Percentiles rank a stretch among this genome's conserved stretches.
Evolutionary conservation across 2,329 filamentous ascomycete genomes (phyloP).

Genomic region (Paecilomyces dactylethromorphus): DNA sequence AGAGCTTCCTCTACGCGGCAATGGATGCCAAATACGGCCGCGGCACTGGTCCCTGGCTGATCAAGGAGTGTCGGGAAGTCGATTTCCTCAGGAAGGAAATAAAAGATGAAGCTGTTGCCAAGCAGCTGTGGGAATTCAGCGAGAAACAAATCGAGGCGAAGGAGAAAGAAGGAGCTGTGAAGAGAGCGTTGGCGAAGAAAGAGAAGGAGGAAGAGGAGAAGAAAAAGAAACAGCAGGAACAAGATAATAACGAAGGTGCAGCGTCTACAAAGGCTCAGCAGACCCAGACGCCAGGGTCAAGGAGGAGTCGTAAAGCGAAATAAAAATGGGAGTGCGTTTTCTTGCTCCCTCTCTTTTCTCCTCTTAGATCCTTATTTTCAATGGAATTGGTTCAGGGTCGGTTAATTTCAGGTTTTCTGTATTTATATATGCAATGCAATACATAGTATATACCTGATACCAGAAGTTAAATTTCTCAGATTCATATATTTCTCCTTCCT

Average conservation of each 20-base stretch:
- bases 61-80: constrained; percentile 84
- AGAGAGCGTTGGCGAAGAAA: constrained; percentile 54
- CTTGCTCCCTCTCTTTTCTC: too few species aligned
- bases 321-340: background rate
- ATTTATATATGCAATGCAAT: background rate
- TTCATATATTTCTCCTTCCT: too few species aligned
- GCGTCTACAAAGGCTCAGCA: constrained; percentile 14
- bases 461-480: too few species aligned
- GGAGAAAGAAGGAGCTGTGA: constrained; percentile 70
- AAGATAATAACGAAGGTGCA: background rate
- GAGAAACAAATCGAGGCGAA: constrained; percentile 74
- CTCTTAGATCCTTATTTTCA: too few species aligned
- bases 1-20: constrained; percentile 76
- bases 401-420: background rate
- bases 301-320: constrained; percentile 32
- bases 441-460: background rate
- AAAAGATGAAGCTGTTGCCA: constrained; percentile 69
- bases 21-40: constrained; percentile 71
- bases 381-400: background rate
- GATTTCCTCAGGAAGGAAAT: constrained; percentile 67
- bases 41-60: constrained; percentile 59
- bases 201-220: constrained; percentile 19
- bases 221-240: constrained; percentile 13
- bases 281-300: constrained; percentile 31
- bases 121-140: constrained; percentile 84